These are phyloP conservation scores for Blastomyces parvus DNA, from an alignment of 2,329 filamentous ascomycete genomes.

Conservation along the genomic window DNA sequence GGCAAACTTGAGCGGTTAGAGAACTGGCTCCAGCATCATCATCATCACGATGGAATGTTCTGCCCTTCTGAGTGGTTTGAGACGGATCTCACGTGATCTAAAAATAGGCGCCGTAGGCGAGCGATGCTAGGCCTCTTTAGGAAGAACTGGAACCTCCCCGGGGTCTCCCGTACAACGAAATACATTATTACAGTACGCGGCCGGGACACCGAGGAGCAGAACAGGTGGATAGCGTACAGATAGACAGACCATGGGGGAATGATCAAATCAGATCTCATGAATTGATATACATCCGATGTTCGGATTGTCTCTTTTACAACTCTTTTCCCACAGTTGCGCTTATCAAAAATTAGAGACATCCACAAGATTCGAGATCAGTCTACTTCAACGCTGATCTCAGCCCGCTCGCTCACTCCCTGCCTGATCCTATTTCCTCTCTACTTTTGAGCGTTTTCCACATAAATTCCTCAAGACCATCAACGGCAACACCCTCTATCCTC, in stretches of 20 bases:
- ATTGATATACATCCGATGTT: not conserved
- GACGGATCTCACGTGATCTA: not conserved
- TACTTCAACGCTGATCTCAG: not conserved
- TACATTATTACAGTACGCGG: not conserved
- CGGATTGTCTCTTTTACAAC: not conserved
- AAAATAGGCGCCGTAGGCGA: slow-evolving; percentile 1
- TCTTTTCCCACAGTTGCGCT: not conserved
- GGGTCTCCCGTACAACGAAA: not conserved
- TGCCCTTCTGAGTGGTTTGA: slow-evolving; percentile 4
- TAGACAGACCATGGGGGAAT: not conserved
- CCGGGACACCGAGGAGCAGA: not conserved
- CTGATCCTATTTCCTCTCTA: not conserved
- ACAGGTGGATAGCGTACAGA: not conserved
- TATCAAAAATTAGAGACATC: not conserved
- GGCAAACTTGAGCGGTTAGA: not conserved
- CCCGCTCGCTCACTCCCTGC: not conserved
- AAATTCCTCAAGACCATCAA: not conserved
- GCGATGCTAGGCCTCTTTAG: not conserved
- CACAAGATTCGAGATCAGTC: not conserved
- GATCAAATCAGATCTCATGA: not conserved
- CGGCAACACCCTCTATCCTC: not conserved
- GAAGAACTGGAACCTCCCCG: not conserved
- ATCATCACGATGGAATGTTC: slow-evolving; percentile 4
- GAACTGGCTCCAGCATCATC: not conserved
- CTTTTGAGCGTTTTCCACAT: not conserved